A percentile compares a stretch with the other conserved stretches of the same genome.
These are phyloP conservation scores for Trametes sanguinea DNA, from an alignment of 768 basidiomycete genomes.

Conservation along the genomic window DNA sequence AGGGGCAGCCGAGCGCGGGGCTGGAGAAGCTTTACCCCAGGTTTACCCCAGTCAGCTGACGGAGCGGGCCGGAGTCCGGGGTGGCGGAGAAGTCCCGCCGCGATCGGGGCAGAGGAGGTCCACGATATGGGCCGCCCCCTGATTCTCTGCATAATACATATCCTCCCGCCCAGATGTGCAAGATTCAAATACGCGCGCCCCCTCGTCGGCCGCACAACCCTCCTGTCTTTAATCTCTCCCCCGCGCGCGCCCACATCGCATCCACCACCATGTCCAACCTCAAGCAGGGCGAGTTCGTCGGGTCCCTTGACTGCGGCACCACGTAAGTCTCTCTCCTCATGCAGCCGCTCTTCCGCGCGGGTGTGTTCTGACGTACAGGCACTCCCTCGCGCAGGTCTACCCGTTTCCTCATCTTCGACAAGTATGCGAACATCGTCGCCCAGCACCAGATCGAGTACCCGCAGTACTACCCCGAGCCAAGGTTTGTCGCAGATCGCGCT, in stretches of 20 bases:
- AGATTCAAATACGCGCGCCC: slow-evolving; percentile 17
- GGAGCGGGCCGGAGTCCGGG: slow-evolving; percentile 12
- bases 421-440: slow-evolving; percentile 82
- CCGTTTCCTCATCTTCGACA: slow-evolving; percentile 89
- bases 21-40: slow-evolving; percentile 3
- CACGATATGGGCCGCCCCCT: slow-evolving; percentile 7
- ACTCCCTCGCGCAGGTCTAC: slow-evolving; percentile 59
- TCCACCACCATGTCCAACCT: slow-evolving; percentile 36
- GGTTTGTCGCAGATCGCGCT: slow-evolving; percentile 41
- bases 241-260: not conserved
- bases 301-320: slow-evolving; percentile 92
- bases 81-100: not conserved
- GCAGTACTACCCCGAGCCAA: slow-evolving; percentile 89
- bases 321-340: slow-evolving; percentile 57
- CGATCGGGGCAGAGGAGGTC: not conserved
- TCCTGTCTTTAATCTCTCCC: not conserved
- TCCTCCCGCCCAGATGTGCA: not conserved
- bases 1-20: not conserved
- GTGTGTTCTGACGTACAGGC: not conserved
- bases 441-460: slow-evolving; percentile 92
- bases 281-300: slow-evolving; percentile 81
- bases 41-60: slow-evolving; percentile 20
- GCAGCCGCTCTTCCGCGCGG: not conserved
- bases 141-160: not conserved
- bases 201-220: not conserved